Base-by-base conservation (phyloP, 805 yeast species). In the Ogataea pini region DNA sequence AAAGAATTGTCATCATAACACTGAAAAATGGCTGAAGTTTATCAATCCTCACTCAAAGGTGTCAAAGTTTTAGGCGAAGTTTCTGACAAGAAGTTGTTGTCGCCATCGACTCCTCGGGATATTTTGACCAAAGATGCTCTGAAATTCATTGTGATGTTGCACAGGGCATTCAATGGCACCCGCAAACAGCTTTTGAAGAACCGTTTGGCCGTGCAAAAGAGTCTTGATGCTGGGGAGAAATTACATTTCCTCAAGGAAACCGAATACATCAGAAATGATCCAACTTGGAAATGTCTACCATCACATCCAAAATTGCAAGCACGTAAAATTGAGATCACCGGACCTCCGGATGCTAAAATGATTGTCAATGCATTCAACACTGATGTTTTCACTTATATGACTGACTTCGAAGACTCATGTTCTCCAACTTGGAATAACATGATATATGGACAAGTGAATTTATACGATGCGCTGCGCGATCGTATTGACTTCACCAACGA, bases 291-390 rank as follows among this genome's bases (percentile, higher is more conserved):
- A 55, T 91, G 94, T 56, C 81, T 84, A 17, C 75, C 85, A 32
- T 74, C 83, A 44, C 90, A 88, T 33, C 84, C 83, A 34, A 89
- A 90, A 43, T 71, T 86, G 58, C 78, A 78, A 50, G 86, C 84
- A 65, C 79, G 95, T 71, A 78, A 89, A 64, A 83, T 81, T 37
- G 94, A 86, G 68, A 86, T 86, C 67, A 86, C 95, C 19, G 95
- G 95, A 43, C 95, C 95, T 17, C 86, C 91, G 46, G 86, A 85
- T 64, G 78, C 92, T 55, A 85, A 86, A 60, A 86, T 86, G 95
- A 80, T 86, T 54, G 82, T 86, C 61, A 86, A 86, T 62, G 94
- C 92, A 2, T 75, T 86, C 64, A 86, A 86, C 69, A 82, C 91
- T 0, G 75, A 78, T 46, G 94, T 86, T 37, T 85, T 85, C 53